Percentiles rank a stretch among this genome's conserved stretches.
These are phyloP conservation scores for Botrytis tulipae DNA, from an alignment of 2,329 filamentous ascomycete species.

Conservation along the genomic window DNA sequence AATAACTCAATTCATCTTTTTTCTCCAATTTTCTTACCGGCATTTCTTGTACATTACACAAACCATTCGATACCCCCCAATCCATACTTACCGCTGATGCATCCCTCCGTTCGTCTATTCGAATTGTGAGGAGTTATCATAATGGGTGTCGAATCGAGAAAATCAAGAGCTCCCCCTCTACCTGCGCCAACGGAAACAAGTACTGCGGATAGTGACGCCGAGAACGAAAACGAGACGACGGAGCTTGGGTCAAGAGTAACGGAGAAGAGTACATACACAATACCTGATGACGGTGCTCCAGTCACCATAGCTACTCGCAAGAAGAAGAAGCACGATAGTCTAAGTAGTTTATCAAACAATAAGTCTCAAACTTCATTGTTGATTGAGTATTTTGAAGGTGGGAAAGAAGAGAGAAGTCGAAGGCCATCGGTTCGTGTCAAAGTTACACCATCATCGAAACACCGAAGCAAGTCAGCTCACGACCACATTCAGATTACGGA, in stretches of 20 bases:
- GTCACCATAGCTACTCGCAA: conserved; percentile 84
- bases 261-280: conserved; percentile 69
- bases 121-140: conserved; percentile 23
- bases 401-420: conserved; percentile 54
- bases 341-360: conserved; percentile 50
- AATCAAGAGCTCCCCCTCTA: conserved; percentile 62
- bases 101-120: conserved; percentile 13
- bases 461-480: conserved; percentile 46
- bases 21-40: conserved; percentile 6
- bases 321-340: conserved; percentile 50
- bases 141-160: conserved; percentile 40
- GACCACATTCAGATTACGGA: conserved; percentile 88
- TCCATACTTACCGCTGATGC: conserved; percentile 16
- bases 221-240: conserved; percentile 51
- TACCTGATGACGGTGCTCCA: conserved; percentile 84
- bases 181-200: conserved; percentile 74
- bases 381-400: conserved; percentile 74
- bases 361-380: conserved; percentile 69
- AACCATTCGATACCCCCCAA: not conserved
- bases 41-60: conserved; percentile 5
- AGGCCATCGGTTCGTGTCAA: conserved; percentile 70
- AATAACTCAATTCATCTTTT: not conserved
- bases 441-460: conserved; percentile 63
- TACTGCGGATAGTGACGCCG: conserved; percentile 50
- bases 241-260: conserved; percentile 65